Conservation (phyloP, 805 yeast species). For the Spathaspora passalidarum region DNA sequence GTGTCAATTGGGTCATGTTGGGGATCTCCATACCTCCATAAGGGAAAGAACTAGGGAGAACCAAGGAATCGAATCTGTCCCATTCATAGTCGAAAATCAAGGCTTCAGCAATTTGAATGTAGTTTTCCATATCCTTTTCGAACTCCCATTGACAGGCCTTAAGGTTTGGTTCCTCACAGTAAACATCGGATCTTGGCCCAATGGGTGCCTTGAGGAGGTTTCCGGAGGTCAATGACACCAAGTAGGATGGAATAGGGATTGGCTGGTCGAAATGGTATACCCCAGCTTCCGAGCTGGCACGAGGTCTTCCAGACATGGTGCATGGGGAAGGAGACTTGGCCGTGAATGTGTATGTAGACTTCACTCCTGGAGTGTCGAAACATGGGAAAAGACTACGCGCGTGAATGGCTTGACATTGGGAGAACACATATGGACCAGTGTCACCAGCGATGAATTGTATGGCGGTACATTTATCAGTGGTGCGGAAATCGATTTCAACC, state of each 20-base stretch:
- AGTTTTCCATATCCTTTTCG: conserved; percentile 33
- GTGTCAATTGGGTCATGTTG: conserved; percentile 32
- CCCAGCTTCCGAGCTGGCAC: conserved; percentile 8
- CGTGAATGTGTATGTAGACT: conserved; percentile 22
- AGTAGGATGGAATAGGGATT: conserved; percentile 33
- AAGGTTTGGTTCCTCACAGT: conserved; percentile 24
- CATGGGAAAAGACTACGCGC: conserved; percentile 36
- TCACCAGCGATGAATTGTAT: conserved; percentile 34
- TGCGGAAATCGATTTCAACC: conserved; percentile 19
- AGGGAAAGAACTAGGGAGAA: conserved; percentile 31
- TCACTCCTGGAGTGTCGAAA: conserved; percentile 34
- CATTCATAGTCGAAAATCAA: conserved; percentile 33
- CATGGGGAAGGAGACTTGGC: conserved; percentile 24
- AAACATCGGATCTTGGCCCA: conserved; percentile 33
- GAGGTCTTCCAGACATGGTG: conserved; percentile 29
- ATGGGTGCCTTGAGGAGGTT: conserved; percentile 26
- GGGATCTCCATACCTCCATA: conserved; percentile 42
- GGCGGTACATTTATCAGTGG: conserved; percentile 32
- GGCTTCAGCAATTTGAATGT: conserved; percentile 31
- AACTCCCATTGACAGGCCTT: conserved; percentile 33
- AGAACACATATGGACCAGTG: conserved; percentile 31
- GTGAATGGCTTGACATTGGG: conserved; percentile 36
- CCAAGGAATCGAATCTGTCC: conserved; percentile 30
- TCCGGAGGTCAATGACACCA: conserved; percentile 34
- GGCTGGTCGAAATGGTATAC: conserved; percentile 28